Evolutionary conservation across 192 early-diverging fungal genomes (phyloP), one percentile per base, ranked within the genome.

Genomic region (Backusella sp.): DNA sequence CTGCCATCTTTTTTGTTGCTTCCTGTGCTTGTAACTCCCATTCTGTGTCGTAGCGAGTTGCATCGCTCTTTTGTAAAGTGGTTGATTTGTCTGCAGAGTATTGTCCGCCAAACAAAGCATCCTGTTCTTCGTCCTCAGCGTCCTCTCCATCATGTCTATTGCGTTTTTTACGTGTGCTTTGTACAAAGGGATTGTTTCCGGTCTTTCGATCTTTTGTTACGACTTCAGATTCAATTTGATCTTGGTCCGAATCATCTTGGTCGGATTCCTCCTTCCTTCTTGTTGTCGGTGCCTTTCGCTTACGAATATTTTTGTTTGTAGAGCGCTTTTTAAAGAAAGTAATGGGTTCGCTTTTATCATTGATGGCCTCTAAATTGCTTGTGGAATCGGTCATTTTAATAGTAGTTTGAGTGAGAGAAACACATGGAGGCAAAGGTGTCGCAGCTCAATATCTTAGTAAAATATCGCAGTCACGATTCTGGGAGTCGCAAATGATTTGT

Each of bases 251-350:
- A 28, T 84, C 84, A 19, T 83, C 83, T 2, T 19, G 7, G 12
- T 71, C 70, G 5, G 70, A 71, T 42, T 80, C 80, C 7, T 73
- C 76, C 17, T n/a, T 73, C 19, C 39, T 21, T 79, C 67, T 76
- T 26, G 41, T 52, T 74, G 69, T 35, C 30, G n/a, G 72, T 49
- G 35, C 73, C 65, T 88, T 83, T 35, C 89, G 82, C 74, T 90
- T 90, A n/a, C 86, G 79, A 41, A 88, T 76, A 39, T 87, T 88
- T 74, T 86, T 88, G 49, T 74, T 83, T 49, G 79, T 79, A 35
- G 73, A 68, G 52, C 87, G 78, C 76, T 90, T 90, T 77, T 90
- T 90, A 73, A 90, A 90, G 73, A 90, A 85, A 15, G 87, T 79
- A 3, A 87, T 86, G 41, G 83, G 85, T 0, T 72, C 77, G 46